phyloP scores from a whole-genome alignment of 2,329 filamentous ascomycete species.

The Whalleya microplaca region DNA sequence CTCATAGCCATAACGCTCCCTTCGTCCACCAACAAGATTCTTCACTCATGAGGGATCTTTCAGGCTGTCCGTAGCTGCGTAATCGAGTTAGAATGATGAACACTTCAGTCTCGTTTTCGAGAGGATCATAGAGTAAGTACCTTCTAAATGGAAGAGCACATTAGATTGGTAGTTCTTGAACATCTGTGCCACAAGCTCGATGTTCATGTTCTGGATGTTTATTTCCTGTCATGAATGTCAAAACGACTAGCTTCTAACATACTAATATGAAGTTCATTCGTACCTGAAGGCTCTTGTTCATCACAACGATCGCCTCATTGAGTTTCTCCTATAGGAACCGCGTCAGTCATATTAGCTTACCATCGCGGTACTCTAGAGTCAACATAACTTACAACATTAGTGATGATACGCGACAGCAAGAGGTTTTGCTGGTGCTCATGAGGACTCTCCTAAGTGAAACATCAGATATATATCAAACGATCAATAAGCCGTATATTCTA shows the following conservation, averaged over 20 bases:
- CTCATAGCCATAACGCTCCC: background rate
- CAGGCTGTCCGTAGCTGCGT: conserved; percentile 76
- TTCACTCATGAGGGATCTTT: conserved; percentile 69
- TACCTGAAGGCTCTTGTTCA: conserved; percentile 92
- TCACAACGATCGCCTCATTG: conserved; percentile 87
- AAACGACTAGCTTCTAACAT: background rate
- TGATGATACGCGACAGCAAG: conserved; percentile 92
- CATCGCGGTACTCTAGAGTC: conserved; percentile 14
- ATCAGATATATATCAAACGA: conserved; percentile 12
- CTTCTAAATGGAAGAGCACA: conserved; percentile 95
- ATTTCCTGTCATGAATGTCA: conserved; percentile 69
- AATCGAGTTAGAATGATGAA: conserved; percentile 8
- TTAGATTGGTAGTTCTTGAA: conserved; percentile 99
- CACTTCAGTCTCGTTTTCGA: background rate
- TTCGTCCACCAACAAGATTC: background rate
- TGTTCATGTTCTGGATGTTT: conserved; percentile 98
- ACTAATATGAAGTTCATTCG: conserved; percentile 5
- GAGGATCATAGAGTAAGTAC: conserved; percentile 47
- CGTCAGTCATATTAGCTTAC: conserved; percentile 12
- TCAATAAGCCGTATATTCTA: background rate
- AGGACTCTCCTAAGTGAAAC: conserved; percentile 74
- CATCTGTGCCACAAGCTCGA: conserved; percentile 97
- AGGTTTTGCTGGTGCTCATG: conserved; percentile 97
- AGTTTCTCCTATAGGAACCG: conserved; percentile 77
- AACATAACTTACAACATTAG: conserved; percentile 78